Evolutionary conservation across 345 rosid species (phyloP).

Genomic region (Gossypium herbaceum): DNA sequence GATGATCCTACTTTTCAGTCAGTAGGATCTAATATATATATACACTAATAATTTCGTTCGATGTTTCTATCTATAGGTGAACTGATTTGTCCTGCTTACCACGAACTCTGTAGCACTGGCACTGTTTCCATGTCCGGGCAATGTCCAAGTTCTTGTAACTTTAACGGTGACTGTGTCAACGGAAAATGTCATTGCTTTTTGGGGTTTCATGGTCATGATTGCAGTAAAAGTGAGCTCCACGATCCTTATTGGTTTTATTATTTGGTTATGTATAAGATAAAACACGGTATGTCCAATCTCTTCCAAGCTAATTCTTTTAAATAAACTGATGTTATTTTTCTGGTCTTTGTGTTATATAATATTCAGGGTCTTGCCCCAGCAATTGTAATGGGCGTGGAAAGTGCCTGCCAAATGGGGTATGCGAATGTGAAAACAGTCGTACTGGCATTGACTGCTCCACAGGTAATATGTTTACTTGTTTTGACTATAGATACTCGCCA

Average conservation of each 20-base stretch:
- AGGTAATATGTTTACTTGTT: slow-evolving; percentile 37
- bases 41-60: slow-evolving; percentile 13
- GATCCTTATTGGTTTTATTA: slow-evolving; percentile 3
- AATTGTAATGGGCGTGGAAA: slow-evolving; percentile 76
- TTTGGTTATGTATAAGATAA: neutral
- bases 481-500: neutral
- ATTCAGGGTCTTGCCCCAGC: slow-evolving; percentile 77
- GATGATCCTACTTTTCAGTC: neutral
- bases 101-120: slow-evolving; percentile 72
- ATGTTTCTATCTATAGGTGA: slow-evolving; percentile 58
- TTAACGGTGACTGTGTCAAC: slow-evolving; percentile 88
- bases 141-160: slow-evolving; percentile 77
- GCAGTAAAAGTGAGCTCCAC: slow-evolving; percentile 66
- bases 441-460: slow-evolving; percentile 97
- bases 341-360: neutral
- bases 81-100: slow-evolving; percentile 83
- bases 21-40: neutral
- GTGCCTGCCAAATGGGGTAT: slow-evolving; percentile 72
- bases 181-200: slow-evolving; percentile 86
- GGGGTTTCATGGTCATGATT: slow-evolving; percentile 89
- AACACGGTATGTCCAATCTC: neutral
- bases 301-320: neutral
- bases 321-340: neutral
- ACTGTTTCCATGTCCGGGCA: slow-evolving; percentile 60
- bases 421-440: slow-evolving; percentile 68